Evolutionary conservation across 305 asterid species (phyloP).

Genomic region (Euphrasia arctica): DNA sequence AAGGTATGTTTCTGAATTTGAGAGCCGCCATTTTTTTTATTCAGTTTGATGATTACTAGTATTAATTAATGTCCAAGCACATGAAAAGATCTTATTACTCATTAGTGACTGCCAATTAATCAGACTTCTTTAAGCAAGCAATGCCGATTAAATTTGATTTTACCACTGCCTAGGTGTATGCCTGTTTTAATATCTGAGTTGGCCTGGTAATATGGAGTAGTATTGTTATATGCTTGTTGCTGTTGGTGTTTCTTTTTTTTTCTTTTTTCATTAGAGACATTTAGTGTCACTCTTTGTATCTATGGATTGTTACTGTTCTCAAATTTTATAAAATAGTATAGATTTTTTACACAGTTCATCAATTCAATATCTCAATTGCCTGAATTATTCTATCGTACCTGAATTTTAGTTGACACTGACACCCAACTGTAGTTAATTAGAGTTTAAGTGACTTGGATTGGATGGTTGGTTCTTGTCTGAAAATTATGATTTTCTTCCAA

Average conservation of each 20-base stretch:
- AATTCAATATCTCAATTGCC: background rate
- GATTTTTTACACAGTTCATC: conserved; percentile 1
- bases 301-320: background rate
- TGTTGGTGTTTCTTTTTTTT: background rate
- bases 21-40: background rate
- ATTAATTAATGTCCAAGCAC: background rate
- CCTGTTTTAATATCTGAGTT: conserved; percentile 6
- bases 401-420: background rate
- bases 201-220: background rate
- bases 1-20: conserved; percentile 41
- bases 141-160: conserved; percentile 5
- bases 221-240: background rate
- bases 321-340: background rate
- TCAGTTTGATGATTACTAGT: background rate
- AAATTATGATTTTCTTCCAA: conserved; percentile 1
- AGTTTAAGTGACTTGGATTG: conserved; percentile 10
- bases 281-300: background rate
- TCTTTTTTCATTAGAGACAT: conserved; percentile 6
- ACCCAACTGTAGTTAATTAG: background rate
- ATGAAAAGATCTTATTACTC: conserved; percentile 9
- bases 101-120: background rate
- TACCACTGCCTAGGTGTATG: background rate
- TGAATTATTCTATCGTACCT: background rate
- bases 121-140: background rate
- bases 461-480: conserved; percentile 3